These are phyloP conservation scores for Phytophthora tubulina DNA, from an alignment of 352 stramenopile genomes.

Conservation along the genomic window DNA sequence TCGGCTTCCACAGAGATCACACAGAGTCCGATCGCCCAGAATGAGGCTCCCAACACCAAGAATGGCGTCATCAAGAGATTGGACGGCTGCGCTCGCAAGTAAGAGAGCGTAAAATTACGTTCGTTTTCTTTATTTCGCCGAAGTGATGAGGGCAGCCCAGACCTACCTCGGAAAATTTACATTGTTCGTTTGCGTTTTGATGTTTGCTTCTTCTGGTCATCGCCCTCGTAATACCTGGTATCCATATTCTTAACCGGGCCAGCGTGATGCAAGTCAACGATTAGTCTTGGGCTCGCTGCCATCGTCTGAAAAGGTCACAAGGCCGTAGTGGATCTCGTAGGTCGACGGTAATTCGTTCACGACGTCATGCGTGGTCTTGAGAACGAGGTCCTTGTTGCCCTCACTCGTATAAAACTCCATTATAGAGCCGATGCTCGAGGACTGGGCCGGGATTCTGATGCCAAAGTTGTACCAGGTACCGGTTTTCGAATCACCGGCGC, in stretches of 20 bases:
- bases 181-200: conserved; percentile 11
- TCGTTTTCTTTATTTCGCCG: conserved; percentile 3
- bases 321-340: conserved; percentile 18
- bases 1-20: background rate
- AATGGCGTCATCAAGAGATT: conserved; percentile 18
- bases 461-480: conserved; percentile 29
- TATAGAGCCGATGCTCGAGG: conserved; percentile 1
- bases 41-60: conserved; percentile 23
- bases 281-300: conserved; percentile 24
- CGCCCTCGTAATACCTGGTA: too few species aligned
- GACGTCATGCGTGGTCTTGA: conserved; percentile 1
- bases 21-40: conserved; percentile 10
- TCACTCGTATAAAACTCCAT: conserved; percentile 20
- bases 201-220: background rate
- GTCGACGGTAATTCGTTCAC: background rate
- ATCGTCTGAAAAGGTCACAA: conserved; percentile 20
- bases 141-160: conserved; percentile 5
- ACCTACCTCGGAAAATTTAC: conserved; percentile 18
- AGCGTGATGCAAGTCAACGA: too few species aligned
- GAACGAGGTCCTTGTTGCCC: conserved; percentile 13
- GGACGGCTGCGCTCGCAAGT: conserved; percentile 16
- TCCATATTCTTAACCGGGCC: too few species aligned
- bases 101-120: conserved; percentile 14
- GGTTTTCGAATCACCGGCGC: too few species aligned
- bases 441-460: background rate